phyloP scores from a whole-genome alignment of 2,329 filamentous ascomycete species.

The Cordyceps cateniannulata region DNA sequence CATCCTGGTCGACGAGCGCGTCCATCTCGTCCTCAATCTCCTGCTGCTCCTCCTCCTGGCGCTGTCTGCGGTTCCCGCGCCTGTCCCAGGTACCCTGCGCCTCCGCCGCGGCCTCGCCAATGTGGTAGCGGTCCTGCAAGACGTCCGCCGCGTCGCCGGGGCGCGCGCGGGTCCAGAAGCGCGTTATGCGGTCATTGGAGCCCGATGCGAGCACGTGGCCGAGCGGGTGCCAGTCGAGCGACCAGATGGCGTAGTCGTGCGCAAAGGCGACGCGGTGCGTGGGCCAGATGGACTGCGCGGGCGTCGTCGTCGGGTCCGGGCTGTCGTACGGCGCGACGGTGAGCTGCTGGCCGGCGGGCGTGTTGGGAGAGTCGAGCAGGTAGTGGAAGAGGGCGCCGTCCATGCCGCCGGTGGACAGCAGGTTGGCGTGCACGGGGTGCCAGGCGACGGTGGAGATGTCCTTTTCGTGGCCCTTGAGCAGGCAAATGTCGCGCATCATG shows the following conservation, averaged over 20 bases:
- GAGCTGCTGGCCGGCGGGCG: conserved; percentile 64
- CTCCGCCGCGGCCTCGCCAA: conserved; percentile 88
- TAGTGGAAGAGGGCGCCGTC: conserved; percentile 91
- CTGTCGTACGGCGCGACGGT: conserved; percentile 80
- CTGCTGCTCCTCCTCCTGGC: conserved; percentile 88
- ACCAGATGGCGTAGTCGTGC: conserved; percentile 95
- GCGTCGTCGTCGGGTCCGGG: conserved; percentile 69
- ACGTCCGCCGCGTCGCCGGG: conserved; percentile 79
- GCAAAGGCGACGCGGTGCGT: conserved; percentile 82
- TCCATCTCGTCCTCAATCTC: conserved; percentile 91
- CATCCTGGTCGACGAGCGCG: conserved; percentile 83
- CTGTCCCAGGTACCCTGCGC: conserved; percentile 92
- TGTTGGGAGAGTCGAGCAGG: conserved; percentile 89
- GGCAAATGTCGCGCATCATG: conserved; percentile 96
- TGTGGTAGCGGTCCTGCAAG: conserved; percentile 88
- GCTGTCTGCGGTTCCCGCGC: conserved; percentile 67
- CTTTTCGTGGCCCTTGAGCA: conserved; percentile 92
- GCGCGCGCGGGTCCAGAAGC: conserved; percentile 89
- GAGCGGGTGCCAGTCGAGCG: conserved; percentile 93
- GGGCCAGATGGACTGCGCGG: conserved; percentile 86
- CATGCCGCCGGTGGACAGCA: conserved; percentile 84
- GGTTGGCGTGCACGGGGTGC: conserved; percentile 86
- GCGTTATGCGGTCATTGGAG: conserved; percentile 91
- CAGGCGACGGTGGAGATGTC: conserved; percentile 88
- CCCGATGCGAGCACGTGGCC: conserved; percentile 93